phyloP scores from a whole-genome alignment of 441 rosid species.

The Daphne laureola region DNA sequence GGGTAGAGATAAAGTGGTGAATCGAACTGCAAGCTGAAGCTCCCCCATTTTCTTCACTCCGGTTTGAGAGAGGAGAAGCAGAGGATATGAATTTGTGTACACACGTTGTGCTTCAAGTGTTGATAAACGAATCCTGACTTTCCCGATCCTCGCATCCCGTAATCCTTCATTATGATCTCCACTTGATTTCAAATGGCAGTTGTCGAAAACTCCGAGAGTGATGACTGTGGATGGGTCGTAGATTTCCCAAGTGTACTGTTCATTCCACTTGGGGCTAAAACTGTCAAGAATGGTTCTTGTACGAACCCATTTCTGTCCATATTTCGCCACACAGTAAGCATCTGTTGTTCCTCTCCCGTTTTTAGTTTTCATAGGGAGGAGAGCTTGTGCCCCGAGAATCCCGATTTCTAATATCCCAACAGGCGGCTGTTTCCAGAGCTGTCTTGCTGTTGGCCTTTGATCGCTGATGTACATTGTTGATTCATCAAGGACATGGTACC shows the following conservation, averaged over 20 bases:
- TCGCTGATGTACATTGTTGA: constrained; percentile 62
- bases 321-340: constrained; percentile 55
- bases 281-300: constrained; percentile 47
- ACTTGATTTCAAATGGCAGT: constrained; percentile 33
- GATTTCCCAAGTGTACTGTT: constrained; percentile 70
- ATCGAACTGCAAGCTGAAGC: constrained; percentile 47
- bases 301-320: constrained; percentile 68
- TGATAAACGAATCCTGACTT: constrained; percentile 52
- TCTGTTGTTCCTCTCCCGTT: constrained; percentile 50
- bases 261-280: constrained; percentile 50
- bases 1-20: constrained; percentile 46
- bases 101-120: constrained; percentile 53
- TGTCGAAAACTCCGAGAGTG: constrained; percentile 50
- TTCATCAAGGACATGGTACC: constrained; percentile 68
- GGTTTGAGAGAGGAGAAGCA: constrained; percentile 44
- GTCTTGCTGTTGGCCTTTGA: constrained; percentile 57
- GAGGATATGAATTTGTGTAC: constrained; percentile 53
- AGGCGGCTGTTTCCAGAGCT: constrained; percentile 59
- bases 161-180: constrained; percentile 13
- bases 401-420: constrained; percentile 58
- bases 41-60: constrained; percentile 63
- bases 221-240: constrained; percentile 66
- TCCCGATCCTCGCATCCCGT: constrained; percentile 49
- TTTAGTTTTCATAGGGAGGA: constrained; percentile 63
- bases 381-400: constrained; percentile 46